A percentile compares a stretch with the other conserved stretches of the same genome.
phyloP scores from a whole-genome alignment of 2,329 filamentous ascomycete genomes.

The Seiridium cupressi region DNA sequence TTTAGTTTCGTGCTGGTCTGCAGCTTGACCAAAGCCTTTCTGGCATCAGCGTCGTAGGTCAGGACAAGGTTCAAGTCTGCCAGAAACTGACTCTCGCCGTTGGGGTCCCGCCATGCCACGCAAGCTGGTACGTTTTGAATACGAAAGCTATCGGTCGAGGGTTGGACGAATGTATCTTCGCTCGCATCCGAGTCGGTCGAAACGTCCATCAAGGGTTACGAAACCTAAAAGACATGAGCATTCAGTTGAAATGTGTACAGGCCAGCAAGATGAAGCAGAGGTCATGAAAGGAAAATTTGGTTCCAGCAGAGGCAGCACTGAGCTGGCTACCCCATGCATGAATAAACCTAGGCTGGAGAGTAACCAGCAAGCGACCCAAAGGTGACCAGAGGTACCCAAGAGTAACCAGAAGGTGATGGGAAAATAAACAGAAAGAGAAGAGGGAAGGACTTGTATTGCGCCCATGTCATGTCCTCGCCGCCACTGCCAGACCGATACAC shows the following conservation, averaged over 20 bases:
- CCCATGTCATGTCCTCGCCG: constrained; percentile 7
- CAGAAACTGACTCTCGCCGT: neutral
- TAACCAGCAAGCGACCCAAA: neutral
- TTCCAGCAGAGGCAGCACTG: neutral
- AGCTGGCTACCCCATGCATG: neutral
- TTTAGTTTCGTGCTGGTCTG: constrained; percentile 7
- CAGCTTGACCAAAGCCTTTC: neutral
- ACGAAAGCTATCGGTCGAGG: neutral
- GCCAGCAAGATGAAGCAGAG: neutral
- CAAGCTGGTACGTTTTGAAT: neutral
- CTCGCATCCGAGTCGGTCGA: constrained; percentile 6
- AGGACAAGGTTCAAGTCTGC: neutral
- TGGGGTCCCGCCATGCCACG: neutral
- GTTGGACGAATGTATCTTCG: neutral
- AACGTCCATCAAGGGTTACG: constrained; percentile 2
- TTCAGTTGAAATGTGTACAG: neutral
- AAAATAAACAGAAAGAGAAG: neutral
- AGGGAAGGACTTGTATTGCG: neutral
- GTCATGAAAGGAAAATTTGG: neutral
- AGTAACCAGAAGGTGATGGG: neutral
- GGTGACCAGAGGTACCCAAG: neutral
- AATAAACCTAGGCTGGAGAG: neutral
- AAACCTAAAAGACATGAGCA: neutral
- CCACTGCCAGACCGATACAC: constrained; percentile 2
- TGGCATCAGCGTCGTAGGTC: neutral